These are phyloP conservation scores for Botrytis squamosa DNA, from an alignment of 2,329 filamentous ascomycete species.

Conservation along the genomic window DNA sequence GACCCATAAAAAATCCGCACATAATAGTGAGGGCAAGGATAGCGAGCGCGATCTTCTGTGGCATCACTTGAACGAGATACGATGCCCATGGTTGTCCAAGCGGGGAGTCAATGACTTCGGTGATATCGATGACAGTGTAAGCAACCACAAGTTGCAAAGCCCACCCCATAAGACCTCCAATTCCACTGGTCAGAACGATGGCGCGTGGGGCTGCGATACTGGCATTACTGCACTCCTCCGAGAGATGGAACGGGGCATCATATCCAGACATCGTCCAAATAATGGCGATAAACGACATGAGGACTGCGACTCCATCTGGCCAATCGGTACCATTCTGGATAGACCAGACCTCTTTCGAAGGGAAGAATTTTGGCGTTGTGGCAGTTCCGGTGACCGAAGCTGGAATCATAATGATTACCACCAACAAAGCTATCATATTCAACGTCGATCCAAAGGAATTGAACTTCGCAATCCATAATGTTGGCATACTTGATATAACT, in stretches of 20 bases:
- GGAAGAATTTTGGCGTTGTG: slow-evolving; percentile 57
- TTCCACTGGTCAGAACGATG: slow-evolving; percentile 66
- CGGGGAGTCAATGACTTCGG: slow-evolving; percentile 55
- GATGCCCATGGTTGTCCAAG: slow-evolving; percentile 67
- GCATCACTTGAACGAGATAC: slow-evolving; percentile 64
- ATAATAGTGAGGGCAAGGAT: slow-evolving; percentile 62
- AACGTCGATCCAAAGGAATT: slow-evolving; percentile 69
- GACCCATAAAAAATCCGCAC: slow-evolving; percentile 67
- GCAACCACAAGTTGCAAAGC: slow-evolving; percentile 70
- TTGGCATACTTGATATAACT: slow-evolving; percentile 67
- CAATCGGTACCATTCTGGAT: slow-evolving; percentile 67
- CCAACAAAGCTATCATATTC: slow-evolving; percentile 66
- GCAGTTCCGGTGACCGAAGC: slow-evolving; percentile 46
- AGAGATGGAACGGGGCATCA: slow-evolving; percentile 69
- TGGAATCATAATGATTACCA: slow-evolving; percentile 69
- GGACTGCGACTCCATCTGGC: slow-evolving; percentile 63
- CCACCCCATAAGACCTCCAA: slow-evolving; percentile 69
- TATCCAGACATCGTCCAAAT: slow-evolving; percentile 71
- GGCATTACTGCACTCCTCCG: slow-evolving; percentile 73
- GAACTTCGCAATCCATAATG: slow-evolving; percentile 66
- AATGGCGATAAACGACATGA: slow-evolving; percentile 71
- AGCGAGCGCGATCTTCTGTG: slow-evolving; percentile 56
- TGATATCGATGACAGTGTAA: slow-evolving; percentile 64
- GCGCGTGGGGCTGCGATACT: slow-evolving; percentile 68
- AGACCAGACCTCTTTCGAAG: slow-evolving; percentile 61